Percentiles rank a stretch among this genome's conserved stretches.
These are phyloP conservation scores for Cicer cuneatum DNA, from an alignment of 306 rosid genomes.

Conservation along the genomic window DNA sequence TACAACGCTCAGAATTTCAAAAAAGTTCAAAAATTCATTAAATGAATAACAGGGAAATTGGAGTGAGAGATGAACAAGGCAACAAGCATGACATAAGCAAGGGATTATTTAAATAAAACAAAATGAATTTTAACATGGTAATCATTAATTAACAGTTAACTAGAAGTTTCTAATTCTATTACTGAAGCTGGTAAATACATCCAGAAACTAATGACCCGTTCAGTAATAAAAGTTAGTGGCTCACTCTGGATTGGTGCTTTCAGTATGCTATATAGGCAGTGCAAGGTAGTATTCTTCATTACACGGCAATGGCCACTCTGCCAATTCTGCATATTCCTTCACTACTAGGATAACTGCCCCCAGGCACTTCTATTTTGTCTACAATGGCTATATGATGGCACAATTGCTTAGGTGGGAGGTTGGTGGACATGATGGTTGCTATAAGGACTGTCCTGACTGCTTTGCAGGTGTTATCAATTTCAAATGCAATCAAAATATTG, in stretches of 20 bases:
- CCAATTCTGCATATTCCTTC: constrained; percentile 28
- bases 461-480: neutral
- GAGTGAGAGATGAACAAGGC: constrained; percentile 13
- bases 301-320: neutral
- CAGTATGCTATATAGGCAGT: constrained; percentile 2
- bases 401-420: constrained; percentile 2
- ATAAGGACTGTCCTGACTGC: neutral
- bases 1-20: constrained; percentile 23
- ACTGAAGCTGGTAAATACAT: constrained; percentile 11
- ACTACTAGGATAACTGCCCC: constrained; percentile 1
- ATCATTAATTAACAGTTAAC: constrained; percentile 14
- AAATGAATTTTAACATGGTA: neutral
- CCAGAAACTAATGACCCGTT: neutral
- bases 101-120: constrained; percentile 20
- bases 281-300: constrained; percentile 20
- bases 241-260: constrained; percentile 20
- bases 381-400: constrained; percentile 8
- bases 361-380: neutral
- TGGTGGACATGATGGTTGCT: constrained; percentile 22
- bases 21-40: constrained; percentile 13
- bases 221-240: neutral
- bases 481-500: constrained; percentile 6
- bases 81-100: constrained; percentile 14
- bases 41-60: constrained; percentile 24
- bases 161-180: constrained; percentile 10